phyloP scores from a whole-genome alignment of 345 rosid species.

The Noccaea bulbosa region DNA sequence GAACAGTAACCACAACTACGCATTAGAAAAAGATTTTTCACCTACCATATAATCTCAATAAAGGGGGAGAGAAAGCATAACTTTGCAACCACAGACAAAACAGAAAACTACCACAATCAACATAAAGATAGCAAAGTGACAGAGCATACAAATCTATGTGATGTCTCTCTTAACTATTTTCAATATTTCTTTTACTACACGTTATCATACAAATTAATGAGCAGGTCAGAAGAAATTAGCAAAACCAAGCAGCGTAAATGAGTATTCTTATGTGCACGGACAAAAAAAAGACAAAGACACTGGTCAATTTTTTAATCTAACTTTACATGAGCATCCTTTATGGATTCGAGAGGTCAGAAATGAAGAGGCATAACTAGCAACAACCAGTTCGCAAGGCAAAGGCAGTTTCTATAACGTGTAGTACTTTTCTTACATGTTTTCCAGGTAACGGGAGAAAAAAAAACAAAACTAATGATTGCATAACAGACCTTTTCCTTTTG shows the following conservation, averaged over 20 bases:
- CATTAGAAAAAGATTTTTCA: conserved; percentile 2
- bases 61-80: conserved; percentile 9
- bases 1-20: conserved; percentile 30
- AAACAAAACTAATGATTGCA: background rate
- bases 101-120: conserved; percentile 23
- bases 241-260: conserved; percentile 17
- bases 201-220: conserved; percentile 8
- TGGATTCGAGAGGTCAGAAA: background rate
- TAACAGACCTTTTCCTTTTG: conserved; percentile 84
- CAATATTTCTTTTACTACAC: background rate
- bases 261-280: background rate
- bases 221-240: conserved; percentile 4
- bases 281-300: background rate
- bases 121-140: conserved; percentile 19
- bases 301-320: background rate
- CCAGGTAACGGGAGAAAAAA: background rate
- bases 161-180: conserved; percentile 11
- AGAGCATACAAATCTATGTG: background rate
- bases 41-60: conserved; percentile 4
- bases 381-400: conserved; percentile 23
- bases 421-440: conserved; percentile 1
- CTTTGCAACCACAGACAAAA: conserved; percentile 5
- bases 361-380: conserved; percentile 19
- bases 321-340: conserved; percentile 2
- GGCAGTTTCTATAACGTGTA: background rate